Evolutionary conservation across 495 filamentous ascomycete genomes (phyloP), one percentile per base, ranked within the genome.

Genomic region (Tetracladium marchalianum): DNA sequence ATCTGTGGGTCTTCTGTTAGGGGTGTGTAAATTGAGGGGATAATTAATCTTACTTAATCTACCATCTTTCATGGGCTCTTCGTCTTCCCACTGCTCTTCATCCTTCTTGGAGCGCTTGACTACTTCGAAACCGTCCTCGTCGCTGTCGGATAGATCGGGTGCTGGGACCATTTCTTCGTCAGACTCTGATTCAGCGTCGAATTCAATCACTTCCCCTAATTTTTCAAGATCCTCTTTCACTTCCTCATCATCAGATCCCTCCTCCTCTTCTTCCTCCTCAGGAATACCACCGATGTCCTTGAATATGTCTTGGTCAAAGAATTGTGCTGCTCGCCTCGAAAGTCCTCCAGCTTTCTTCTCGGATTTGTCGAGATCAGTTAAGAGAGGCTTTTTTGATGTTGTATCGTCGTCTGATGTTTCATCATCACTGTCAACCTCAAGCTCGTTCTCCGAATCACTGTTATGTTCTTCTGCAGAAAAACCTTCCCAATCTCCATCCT

Each of bases 281-380:
- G 74, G 63, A 11, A 82, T 58, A 3, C 70, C 82, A 12, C 72
- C 77, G 50, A 97, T 77, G 27, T 76, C 82, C 52, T 88, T 81
- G 69, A 99, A 97, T 45, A 97, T 84, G 50, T 94, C 93, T 57
- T 97, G 93, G 50, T 84, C 83, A 58, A 99, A 99, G 66, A 99
- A 99, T 41, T 83, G 67, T 6, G 80, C 71, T 13, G 92, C 92
- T 46, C 84, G 77, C 60, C 85, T 90, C 8, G 87, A 90, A 8
- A 98, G 70, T 5, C 75, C 77, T 9, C 66, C 66, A 19, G 62
- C 55, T 40, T 67, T 69, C 27, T 53, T 63, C 22, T 69, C 58
- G 13, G 60, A 57, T 22, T 62, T 62, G 39, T 78, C 68, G 31
- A 85, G 61, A 44, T 77, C 70, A 9, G 62, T 76, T 40, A 76